phyloP scores from a whole-genome alignment of 257 asterid species.

The Solanum phureja region DNA sequence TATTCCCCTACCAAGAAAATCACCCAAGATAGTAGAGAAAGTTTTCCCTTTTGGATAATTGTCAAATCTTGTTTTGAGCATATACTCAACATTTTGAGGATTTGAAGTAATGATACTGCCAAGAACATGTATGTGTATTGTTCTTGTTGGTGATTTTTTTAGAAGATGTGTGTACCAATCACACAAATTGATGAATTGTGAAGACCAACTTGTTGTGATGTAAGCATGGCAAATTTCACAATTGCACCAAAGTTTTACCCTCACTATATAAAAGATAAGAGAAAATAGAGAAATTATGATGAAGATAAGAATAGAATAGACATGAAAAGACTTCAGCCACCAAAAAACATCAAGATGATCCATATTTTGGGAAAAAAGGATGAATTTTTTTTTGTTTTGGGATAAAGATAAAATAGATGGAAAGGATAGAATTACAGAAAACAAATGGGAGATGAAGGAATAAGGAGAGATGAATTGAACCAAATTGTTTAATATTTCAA shows the following conservation, averaged over 20 bases:
- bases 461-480: background rate
- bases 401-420: background rate
- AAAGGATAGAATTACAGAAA: background rate
- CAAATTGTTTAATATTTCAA: background rate
- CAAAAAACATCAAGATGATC: background rate
- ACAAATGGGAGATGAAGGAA: background rate
- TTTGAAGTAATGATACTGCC: constrained; percentile 38
- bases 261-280: background rate
- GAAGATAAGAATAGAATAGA: background rate
- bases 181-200: constrained; percentile 38
- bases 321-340: background rate
- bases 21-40: constrained; percentile 34
- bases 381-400: background rate
- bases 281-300: background rate
- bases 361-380: background rate
- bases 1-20: constrained; percentile 36
- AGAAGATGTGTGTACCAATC: constrained; percentile 76
- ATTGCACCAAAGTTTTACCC: constrained; percentile 31
- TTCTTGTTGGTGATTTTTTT: constrained; percentile 34
- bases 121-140: constrained; percentile 61
- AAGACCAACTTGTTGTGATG: constrained; percentile 33
- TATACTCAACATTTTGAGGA: constrained; percentile 32
- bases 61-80: constrained; percentile 27
- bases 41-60: constrained; percentile 37
- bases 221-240: constrained; percentile 54